These are phyloP conservation scores for Arbutus unedo DNA, from an alignment of 148 eudicot genomes.

Conservation along the genomic window DNA sequence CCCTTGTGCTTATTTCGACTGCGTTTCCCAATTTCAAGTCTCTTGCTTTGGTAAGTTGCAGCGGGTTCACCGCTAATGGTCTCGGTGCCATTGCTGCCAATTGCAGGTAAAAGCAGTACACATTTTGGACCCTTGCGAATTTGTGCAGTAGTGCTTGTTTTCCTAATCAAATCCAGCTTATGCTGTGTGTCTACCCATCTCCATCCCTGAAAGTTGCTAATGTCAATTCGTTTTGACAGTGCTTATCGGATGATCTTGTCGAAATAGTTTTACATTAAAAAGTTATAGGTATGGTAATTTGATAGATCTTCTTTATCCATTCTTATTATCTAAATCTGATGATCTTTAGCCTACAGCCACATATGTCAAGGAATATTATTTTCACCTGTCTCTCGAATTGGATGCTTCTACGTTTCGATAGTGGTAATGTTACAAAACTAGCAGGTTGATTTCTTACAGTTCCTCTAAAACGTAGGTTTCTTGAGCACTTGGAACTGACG, in stretches of 20 bases:
- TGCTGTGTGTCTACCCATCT: background rate
- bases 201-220: background rate
- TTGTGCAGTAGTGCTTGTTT: background rate
- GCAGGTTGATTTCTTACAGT: background rate
- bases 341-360: no score
- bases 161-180: background rate
- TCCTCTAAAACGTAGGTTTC: constrained; percentile 3
- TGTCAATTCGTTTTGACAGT: background rate
- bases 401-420: no score
- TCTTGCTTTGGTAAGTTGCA: background rate
- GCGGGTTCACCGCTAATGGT: background rate
- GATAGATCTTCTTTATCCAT: background rate
- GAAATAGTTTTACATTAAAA: background rate
- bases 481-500: background rate
- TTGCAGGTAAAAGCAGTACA: background rate
- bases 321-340: background rate
- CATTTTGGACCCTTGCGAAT: background rate
- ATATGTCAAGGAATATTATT: background rate
- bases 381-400: no score
- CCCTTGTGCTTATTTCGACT: background rate
- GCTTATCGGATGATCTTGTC: background rate
- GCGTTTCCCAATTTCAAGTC: constrained; percentile 3
- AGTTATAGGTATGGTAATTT: background rate
- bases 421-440: no score
- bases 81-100: constrained; percentile 8